These are phyloP conservation scores for Xylaria multiplex DNA, from an alignment of 2,329 filamentous ascomycete genomes.

Conservation along the genomic window DNA sequence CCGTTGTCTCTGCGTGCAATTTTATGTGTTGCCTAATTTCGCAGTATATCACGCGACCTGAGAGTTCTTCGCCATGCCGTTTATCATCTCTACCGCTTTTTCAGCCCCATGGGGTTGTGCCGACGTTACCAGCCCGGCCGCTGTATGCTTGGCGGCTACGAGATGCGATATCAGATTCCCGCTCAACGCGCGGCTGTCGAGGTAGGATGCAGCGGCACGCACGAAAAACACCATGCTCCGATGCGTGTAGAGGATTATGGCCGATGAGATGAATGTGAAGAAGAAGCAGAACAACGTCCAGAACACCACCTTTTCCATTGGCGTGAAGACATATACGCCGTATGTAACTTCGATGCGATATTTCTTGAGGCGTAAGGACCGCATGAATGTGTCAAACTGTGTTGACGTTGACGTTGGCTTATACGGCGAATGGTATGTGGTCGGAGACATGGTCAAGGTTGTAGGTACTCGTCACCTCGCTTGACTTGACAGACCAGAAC, in stretches of 20 bases:
- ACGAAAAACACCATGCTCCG: slow-evolving; percentile 71
- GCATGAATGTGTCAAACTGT: slow-evolving; percentile 56
- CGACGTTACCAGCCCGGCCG: slow-evolving; percentile 21
- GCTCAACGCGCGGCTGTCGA: slow-evolving; percentile 10
- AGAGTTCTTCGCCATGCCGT: slow-evolving; percentile 32
- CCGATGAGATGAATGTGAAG: slow-evolving; percentile 73
- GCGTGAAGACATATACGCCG: slow-evolving; percentile 81
- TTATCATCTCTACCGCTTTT: slow-evolving; percentile 6
- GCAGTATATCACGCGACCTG: slow-evolving; percentile 34
- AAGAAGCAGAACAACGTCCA: slow-evolving; percentile 78
- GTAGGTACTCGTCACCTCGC: slow-evolving; percentile 3
- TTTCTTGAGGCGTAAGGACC: slow-evolving; percentile 78
- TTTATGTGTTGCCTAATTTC: neutral
- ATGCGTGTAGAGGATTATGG: slow-evolving; percentile 75
- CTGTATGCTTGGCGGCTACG: slow-evolving; percentile 9
- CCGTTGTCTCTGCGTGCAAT: neutral
- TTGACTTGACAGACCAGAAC: neutral
- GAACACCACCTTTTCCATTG: slow-evolving; percentile 81
- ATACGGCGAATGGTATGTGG: slow-evolving; percentile 30
- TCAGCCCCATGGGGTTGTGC: slow-evolving; percentile 15
- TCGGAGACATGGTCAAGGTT: slow-evolving; percentile 26
- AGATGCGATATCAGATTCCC: slow-evolving; percentile 11
- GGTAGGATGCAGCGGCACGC: slow-evolving; percentile 6
- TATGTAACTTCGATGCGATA: slow-evolving; percentile 88
- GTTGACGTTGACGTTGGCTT: slow-evolving; percentile 35